phyloP scores from a whole-genome alignment of 2,329 filamentous ascomycete species.

The Aspergillus sp. region DNA sequence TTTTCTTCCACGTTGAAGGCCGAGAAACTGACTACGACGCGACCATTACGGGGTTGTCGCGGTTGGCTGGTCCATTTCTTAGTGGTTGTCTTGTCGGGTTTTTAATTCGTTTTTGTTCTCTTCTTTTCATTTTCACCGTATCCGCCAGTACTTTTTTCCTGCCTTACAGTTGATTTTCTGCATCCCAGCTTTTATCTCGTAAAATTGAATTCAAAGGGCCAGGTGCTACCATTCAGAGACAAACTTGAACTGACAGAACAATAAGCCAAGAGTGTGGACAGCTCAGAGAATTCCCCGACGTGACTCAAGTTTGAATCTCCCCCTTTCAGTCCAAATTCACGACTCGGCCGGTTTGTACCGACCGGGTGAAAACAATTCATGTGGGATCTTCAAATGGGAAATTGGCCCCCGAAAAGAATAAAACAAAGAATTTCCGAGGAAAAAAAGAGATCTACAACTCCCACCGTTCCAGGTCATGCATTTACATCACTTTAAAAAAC shows the following conservation, averaged over 20 bases:
- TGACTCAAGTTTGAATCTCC: background rate
- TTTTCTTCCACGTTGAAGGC: background rate
- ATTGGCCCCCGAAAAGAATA: background rate
- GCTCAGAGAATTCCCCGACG: slow-evolving; percentile 12
- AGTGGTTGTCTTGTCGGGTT: background rate
- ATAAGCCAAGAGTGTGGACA: background rate
- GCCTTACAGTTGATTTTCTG: background rate
- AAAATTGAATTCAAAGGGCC: background rate
- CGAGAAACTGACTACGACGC: background rate
- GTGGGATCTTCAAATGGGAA: background rate
- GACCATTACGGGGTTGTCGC: background rate
- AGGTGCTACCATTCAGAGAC: background rate
- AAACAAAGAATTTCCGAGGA: background rate
- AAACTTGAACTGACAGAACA: background rate
- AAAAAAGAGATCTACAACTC: background rate
- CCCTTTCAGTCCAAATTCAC: slow-evolving; percentile 5
- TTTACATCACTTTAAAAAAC: slow-evolving; percentile 3
- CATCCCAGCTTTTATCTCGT: background rate
- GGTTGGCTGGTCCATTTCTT: background rate
- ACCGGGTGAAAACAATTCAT: slow-evolving; percentile 10
- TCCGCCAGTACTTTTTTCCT: no score
- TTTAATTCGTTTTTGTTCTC: background rate
- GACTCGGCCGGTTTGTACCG: slow-evolving; percentile 11
- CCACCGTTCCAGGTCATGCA: background rate
- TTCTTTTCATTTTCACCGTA: background rate